phyloP scores from a whole-genome alignment of 2,329 filamentous ascomycete genomes.

The Colletotrichum sp. region DNA sequence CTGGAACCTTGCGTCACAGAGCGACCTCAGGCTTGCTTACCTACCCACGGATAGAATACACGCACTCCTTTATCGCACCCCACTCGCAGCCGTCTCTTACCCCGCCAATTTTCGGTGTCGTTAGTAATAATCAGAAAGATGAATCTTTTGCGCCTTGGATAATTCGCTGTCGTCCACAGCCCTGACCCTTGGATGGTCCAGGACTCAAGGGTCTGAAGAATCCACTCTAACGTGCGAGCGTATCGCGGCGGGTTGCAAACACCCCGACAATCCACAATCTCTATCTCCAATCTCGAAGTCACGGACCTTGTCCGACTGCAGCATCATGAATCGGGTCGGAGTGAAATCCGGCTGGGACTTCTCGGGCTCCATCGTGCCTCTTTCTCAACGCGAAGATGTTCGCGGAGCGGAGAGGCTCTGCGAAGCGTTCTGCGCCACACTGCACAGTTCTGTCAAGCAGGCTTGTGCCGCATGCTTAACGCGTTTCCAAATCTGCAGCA shows the following conservation, averaged over 20 bases:
- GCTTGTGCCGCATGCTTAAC: not conserved
- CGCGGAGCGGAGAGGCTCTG: not conserved
- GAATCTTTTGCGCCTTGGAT: not conserved
- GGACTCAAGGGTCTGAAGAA: not conserved
- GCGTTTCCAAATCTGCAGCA: not conserved
- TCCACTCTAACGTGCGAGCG: not conserved
- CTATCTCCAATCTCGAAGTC: not conserved
- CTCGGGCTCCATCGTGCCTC: not conserved
- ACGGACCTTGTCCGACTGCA: not conserved
- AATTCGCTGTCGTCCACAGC: not conserved
- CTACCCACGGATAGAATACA: not conserved
- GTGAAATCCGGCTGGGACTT: not conserved
- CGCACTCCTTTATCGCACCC: not conserved
- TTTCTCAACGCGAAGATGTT: not conserved
- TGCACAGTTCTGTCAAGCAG: not conserved
- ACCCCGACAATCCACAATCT: not conserved
- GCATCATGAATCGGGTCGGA: not conserved
- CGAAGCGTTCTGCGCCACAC: not conserved
- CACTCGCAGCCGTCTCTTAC: not conserved
- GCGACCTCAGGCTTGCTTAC: not conserved
- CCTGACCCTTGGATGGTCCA: not conserved
- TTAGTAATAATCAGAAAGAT: not conserved
- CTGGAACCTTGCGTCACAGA: not conserved
- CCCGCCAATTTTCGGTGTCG: not conserved
- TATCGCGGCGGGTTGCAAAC: not conserved